These are phyloP conservation scores for Aspergillus viridinutans DNA, from an alignment of 2,329 filamentous ascomycete genomes.

Conservation along the genomic window DNA sequence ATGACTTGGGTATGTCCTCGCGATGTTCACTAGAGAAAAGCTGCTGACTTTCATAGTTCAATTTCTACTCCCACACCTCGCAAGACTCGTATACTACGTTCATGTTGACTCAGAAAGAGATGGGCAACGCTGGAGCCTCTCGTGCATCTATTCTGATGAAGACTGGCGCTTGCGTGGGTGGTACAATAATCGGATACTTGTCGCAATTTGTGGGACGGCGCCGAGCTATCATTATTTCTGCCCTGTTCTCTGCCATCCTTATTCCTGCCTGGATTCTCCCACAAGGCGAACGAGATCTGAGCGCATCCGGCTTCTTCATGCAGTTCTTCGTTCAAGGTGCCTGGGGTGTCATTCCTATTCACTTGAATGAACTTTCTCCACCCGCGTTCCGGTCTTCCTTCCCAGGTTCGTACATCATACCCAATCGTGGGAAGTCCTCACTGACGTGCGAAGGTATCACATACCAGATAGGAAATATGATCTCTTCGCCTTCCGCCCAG, in stretches of 20 bases:
- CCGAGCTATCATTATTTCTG: constrained; percentile 51
- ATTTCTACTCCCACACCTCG: constrained; percentile 71
- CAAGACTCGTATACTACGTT: constrained; percentile 82
- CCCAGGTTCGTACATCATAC: constrained; percentile 48
- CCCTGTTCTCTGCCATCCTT: constrained; percentile 61
- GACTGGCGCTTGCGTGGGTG: constrained; percentile 65
- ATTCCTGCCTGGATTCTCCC: constrained; percentile 70
- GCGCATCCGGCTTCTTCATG: constrained; percentile 34
- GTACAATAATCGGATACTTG: constrained; percentile 55
- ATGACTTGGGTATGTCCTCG: constrained; percentile 58
- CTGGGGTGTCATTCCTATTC: constrained; percentile 67
- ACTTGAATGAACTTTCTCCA: constrained; percentile 72
- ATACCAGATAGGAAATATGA: constrained; percentile 71
- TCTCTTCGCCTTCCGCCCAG: constrained; percentile 61
- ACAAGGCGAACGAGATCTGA: constrained; percentile 24
- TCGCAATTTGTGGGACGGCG: constrained; percentile 73
- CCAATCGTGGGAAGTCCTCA: background rate
- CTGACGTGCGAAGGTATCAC: constrained; percentile 42
- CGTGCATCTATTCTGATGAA: constrained; percentile 81
- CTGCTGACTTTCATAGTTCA: constrained; percentile 42
- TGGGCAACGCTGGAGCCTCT: constrained; percentile 60
- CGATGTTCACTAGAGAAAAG: background rate
- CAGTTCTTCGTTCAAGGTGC: constrained; percentile 69
- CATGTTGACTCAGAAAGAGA: constrained; percentile 68
- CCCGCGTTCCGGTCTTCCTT: constrained; percentile 64